Conservation (phyloP, 78 protist genomes). For the Dictyostelium firmibasis region DNA sequence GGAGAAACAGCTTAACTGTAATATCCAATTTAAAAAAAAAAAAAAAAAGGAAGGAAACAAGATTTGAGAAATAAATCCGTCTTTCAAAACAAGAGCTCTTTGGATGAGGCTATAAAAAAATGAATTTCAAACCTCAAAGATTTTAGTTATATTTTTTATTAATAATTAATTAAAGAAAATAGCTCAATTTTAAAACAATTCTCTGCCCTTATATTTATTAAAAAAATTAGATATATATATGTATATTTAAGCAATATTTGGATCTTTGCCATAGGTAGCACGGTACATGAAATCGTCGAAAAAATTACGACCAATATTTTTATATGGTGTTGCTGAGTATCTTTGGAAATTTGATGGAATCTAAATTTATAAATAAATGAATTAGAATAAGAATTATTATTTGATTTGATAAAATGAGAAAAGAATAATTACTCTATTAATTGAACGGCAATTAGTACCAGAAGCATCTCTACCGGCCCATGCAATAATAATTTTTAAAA, state of each 20-base stretch:
- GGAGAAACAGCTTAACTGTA: too few species aligned
- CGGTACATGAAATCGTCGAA: slow-evolving; percentile 19
- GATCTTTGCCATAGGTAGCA: neutral
- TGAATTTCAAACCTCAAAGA: too few species aligned
- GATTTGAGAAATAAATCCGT: too few species aligned
- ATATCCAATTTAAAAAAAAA: too few species aligned
- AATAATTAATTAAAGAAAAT: too few species aligned
- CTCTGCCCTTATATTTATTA: too few species aligned
- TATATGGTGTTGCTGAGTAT: slow-evolving; percentile 7
- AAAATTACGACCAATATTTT: slow-evolving; percentile 37
- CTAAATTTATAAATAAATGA: neutral
- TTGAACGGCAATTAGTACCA: slow-evolving; percentile 20
- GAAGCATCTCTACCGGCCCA: slow-evolving; percentile 49
- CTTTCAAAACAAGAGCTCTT: too few species aligned
- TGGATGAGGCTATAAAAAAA: too few species aligned
- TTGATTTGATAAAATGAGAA: neutral
- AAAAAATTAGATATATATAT: too few species aligned
- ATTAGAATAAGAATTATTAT: neutral
- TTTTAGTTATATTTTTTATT: too few species aligned
- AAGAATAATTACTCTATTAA: neutral
- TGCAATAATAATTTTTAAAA: slow-evolving; percentile 46
- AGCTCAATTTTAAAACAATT: too few species aligned
- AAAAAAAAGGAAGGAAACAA: too few species aligned
- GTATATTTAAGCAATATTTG: neutral
- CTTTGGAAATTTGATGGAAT: slow-evolving; percentile 41